phyloP scores from a whole-genome alignment of 73 alveolate genomes.

The Halteria grandinella region DNA sequence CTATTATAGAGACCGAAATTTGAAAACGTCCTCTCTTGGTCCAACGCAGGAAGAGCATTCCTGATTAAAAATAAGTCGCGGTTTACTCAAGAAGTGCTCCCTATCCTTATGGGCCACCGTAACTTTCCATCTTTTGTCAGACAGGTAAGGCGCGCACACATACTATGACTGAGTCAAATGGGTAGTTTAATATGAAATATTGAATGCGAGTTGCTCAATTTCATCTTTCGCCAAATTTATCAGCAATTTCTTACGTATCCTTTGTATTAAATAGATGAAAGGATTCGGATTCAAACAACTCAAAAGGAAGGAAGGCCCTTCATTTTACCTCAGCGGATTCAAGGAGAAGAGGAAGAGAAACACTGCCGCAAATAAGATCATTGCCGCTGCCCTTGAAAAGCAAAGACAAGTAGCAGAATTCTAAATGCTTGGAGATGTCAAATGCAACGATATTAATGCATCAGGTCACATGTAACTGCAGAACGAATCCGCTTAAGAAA shows the following conservation, averaged over 20 bases:
- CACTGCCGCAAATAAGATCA: no score
- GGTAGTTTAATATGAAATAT: no score
- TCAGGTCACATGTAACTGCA: no score
- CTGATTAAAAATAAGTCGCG: slow-evolving; percentile 17
- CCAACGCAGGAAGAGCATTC: slow-evolving; percentile 50
- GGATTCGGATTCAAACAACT: slow-evolving; percentile 8
- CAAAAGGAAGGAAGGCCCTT: slow-evolving; percentile 10
- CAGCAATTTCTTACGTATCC: no score
- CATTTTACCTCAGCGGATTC: slow-evolving; percentile 30
- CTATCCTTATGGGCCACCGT: slow-evolving; percentile 15
- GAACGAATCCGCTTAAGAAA: no score
- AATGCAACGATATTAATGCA: no score
- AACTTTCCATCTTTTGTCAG: slow-evolving; percentile 50
- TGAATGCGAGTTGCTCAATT: neutral
- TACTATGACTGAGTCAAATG: neutral
- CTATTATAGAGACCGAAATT: no score
- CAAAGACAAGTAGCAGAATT: no score
- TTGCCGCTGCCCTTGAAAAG: no score
- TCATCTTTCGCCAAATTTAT: no score
- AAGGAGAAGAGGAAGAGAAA: neutral
- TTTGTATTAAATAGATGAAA: slow-evolving; percentile 34
- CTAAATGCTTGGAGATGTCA: no score
- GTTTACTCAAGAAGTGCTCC: slow-evolving; percentile 33
- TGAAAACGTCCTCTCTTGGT: no score
- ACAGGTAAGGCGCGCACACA: neutral